Evolutionary conservation across 192 early-diverging fungal genomes (phyloP), one percentile per base, ranked within the genome.

Genomic region (Coemansia javaensis): DNA sequence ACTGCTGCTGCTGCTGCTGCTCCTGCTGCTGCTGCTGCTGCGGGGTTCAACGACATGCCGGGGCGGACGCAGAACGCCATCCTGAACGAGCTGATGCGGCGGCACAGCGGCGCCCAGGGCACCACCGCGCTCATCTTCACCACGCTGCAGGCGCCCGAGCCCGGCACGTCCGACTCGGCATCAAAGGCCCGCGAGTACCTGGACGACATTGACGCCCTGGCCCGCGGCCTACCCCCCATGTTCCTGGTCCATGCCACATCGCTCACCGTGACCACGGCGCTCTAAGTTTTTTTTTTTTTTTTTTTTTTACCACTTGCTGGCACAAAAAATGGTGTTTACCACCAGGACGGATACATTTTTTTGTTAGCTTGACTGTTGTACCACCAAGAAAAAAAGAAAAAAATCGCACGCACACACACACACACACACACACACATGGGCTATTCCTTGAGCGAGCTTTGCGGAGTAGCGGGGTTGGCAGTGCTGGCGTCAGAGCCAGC

Each of bases 201-300:
- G 36, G 66, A 69, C 18, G 63, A 78, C 16, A 59, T 84, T 32
- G 76, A 84, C 36, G 52, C 77, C 0, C 45, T 80, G 35, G 75
- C 63, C 0, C 56, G 42, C 10, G 67, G 57, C 1, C 41, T 80
- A 40, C 78, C 78, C 14, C 82, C 80, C 3, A 75, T 78, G n/a
- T 64, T 85, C 61, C 54, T 85, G 24, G 76, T 85, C n/a, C 79
- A 84, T 48, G 79, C 82, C 17, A 79, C 79, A 37, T 80, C 79
- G 12, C 56, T 84, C 36, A 84, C 82, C 0, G 79, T 84, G 5
- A 84, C 82, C 13, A 84, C 80, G 44, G 71, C 82, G 3, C 52
- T 84, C 9, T 36, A 25, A 24, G n/a, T n/a, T n/a, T n/a, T n/a
- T 17, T 37, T 37, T 37, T 3, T 37, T 37, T 37, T 35, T n/a